Conservation (phyloP, 805 yeast genomes). For the Hanseniaspora meyeri region DNA sequence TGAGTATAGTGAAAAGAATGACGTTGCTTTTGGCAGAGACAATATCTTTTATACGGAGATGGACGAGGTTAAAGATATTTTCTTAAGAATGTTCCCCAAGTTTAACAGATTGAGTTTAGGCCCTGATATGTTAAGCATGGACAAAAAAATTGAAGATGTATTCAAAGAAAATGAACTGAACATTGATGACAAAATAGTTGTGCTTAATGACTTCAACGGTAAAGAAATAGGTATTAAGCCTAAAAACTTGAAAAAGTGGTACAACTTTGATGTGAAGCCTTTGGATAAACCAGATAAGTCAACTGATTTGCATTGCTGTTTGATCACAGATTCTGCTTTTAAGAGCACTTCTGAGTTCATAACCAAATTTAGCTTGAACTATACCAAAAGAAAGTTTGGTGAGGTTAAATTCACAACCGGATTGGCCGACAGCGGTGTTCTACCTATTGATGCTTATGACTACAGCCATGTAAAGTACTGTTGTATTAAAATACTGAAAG, state of each 20-base stretch:
- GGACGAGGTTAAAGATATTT: slow-evolving; percentile 17
- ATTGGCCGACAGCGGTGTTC: neutral
- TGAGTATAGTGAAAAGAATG: slow-evolving; percentile 42
- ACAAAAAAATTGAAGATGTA: neutral
- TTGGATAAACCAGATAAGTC: neutral
- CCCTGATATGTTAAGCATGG: neutral
- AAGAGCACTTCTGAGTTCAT: neutral
- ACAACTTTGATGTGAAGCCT: neutral
- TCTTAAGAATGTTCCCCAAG: slow-evolving; percentile 18
- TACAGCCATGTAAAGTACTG: neutral
- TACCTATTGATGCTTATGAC: neutral
- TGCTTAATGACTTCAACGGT: neutral
- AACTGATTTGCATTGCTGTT: neutral
- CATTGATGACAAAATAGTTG: neutral
- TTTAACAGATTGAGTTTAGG: slow-evolving; percentile 6
- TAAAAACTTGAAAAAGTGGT: neutral
- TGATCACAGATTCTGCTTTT: neutral
- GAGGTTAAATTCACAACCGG: neutral
- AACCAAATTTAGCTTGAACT: neutral
- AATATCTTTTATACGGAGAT: slow-evolving; percentile 15
- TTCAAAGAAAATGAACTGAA: neutral
- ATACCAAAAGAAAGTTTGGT: neutral
- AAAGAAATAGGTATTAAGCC: neutral
- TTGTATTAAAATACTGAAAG: neutral
- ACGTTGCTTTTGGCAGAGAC: neutral